Conservation (phyloP, 805 yeast genomes). For the Monosporozyma aquatica region DNA sequence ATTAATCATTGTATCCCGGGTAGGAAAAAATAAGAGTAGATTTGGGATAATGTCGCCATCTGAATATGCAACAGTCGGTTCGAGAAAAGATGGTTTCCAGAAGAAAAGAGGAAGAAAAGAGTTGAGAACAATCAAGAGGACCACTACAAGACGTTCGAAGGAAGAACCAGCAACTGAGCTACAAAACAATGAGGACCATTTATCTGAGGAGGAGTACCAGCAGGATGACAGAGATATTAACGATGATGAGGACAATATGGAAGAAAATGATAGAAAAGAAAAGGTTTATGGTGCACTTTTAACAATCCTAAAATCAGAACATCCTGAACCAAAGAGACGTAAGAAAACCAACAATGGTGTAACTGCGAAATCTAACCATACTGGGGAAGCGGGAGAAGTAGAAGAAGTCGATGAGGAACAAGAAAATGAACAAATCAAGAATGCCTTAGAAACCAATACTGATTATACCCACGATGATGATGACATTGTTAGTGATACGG, state of each 20-base stretch:
- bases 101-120: conserved; percentile 49
- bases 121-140: conserved; percentile 50
- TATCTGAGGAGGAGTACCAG: background rate
- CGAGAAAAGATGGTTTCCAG: background rate
- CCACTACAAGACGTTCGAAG: conserved; percentile 24
- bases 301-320: conserved; percentile 48
- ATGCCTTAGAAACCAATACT: conserved; percentile 21
- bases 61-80: too few relatives aligned
- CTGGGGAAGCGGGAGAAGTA: conserved; percentile 11
- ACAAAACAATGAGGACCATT: conserved; percentile 4
- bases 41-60: too few relatives aligned
- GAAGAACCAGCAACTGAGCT: conserved; percentile 16
- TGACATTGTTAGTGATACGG: conserved; percentile 15
- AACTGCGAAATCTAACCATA: background rate
- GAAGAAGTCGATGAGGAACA: conserved; percentile 24
- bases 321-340: conserved; percentile 20
- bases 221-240: conserved; percentile 14
- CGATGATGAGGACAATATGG: conserved; percentile 11
- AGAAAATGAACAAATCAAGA: conserved; percentile 27
- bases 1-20: too few relatives aligned
- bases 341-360: conserved; percentile 10
- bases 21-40: too few relatives aligned
- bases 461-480: conserved; percentile 24
- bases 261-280: conserved; percentile 27
- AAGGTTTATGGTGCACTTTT: conserved; percentile 60